Evolutionary conservation across 106 monocot genomes (phyloP).

Genomic region (Apostasia ramifera): DNA sequence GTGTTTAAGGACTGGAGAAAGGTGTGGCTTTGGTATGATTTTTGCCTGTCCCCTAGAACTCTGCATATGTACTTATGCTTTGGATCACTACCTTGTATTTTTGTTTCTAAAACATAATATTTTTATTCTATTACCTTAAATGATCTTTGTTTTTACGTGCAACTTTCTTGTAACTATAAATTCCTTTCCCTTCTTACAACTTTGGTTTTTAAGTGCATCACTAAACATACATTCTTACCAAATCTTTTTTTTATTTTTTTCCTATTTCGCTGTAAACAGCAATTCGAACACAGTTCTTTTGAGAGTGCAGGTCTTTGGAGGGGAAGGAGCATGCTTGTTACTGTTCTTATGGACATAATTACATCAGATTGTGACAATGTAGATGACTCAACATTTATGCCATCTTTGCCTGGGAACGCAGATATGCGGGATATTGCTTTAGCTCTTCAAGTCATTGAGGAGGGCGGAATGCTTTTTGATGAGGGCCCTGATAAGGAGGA

Average conservation of each 20-base stretch:
- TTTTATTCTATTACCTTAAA: too few relatives aligned
- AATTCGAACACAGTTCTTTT: constrained; percentile 45
- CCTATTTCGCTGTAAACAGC: constrained; percentile 33
- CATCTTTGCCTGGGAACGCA: constrained; percentile 64
- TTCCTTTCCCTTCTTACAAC: too few relatives aligned
- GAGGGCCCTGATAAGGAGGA: constrained; percentile 32
- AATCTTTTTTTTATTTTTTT: neutral
- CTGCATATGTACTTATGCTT: too few relatives aligned
- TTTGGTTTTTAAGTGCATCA: too few relatives aligned
- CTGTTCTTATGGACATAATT: constrained; percentile 92
- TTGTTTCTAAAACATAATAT: too few relatives aligned
- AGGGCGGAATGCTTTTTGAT: constrained; percentile 78
- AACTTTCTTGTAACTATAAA: too few relatives aligned
- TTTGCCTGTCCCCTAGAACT: too few relatives aligned
- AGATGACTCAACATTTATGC: constrained; percentile 41
- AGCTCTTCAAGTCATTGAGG: constrained; percentile 80
- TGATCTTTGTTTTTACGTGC: too few relatives aligned
- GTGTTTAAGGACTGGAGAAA: too few relatives aligned
- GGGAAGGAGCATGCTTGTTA: constrained; percentile 98
- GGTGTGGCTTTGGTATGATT: too few relatives aligned
- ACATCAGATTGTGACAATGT: constrained; percentile 82
- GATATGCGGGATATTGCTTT: constrained; percentile 80
- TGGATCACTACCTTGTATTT: too few relatives aligned
- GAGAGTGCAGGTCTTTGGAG: constrained; percentile 43
- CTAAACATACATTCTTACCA: neutral